Percentiles rank a stretch among this genome's conserved stretches.
Evolutionary conservation across 306 rosid genomes (phyloP).

Genomic region (Delonix regia): DNA sequence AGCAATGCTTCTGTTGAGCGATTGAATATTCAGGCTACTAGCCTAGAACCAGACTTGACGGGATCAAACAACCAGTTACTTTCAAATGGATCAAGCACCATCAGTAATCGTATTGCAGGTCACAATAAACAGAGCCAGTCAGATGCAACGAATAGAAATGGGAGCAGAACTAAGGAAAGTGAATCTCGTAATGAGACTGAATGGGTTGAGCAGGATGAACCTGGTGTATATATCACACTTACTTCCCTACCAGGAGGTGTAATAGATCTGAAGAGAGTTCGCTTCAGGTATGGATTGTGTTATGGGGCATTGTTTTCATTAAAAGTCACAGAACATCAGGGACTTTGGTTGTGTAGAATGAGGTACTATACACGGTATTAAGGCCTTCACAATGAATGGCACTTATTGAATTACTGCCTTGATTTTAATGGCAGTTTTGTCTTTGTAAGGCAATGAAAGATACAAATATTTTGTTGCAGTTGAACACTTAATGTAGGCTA

Average conservation of each 20-base stretch:
- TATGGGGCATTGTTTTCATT: not conserved
- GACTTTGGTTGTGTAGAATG: slow-evolving; percentile 17
- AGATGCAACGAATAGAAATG: slow-evolving; percentile 68
- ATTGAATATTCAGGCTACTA: slow-evolving; percentile 61
- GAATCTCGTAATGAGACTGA: slow-evolving; percentile 80
- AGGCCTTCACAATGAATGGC: slow-evolving; percentile 1
- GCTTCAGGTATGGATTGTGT: slow-evolving; percentile 77
- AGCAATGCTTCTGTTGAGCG: slow-evolving; percentile 60
- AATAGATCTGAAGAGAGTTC: slow-evolving; percentile 93
- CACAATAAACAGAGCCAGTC: slow-evolving; percentile 72
- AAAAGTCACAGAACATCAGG: slow-evolving; percentile 7
- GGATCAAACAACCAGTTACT: slow-evolving; percentile 68
- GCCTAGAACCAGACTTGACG: slow-evolving; percentile 70
- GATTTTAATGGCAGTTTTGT: not conserved
- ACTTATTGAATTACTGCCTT: not conserved
- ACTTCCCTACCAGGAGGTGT: slow-evolving; percentile 89
- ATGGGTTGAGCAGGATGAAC: slow-evolving; percentile 99
- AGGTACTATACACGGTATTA: slow-evolving; percentile 1
- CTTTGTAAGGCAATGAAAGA: not conserved
- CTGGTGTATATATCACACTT: slow-evolving; percentile 96
- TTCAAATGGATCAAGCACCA: slow-evolving; percentile 72
- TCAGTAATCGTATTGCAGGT: slow-evolving; percentile 54
- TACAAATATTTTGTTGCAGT: slow-evolving; percentile 8
- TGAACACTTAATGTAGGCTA: not conserved
- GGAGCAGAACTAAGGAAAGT: slow-evolving; percentile 76